These are phyloP conservation scores for Mentha longifolia DNA, from an alignment of 257 asterid species.

Conservation along the genomic window DNA sequence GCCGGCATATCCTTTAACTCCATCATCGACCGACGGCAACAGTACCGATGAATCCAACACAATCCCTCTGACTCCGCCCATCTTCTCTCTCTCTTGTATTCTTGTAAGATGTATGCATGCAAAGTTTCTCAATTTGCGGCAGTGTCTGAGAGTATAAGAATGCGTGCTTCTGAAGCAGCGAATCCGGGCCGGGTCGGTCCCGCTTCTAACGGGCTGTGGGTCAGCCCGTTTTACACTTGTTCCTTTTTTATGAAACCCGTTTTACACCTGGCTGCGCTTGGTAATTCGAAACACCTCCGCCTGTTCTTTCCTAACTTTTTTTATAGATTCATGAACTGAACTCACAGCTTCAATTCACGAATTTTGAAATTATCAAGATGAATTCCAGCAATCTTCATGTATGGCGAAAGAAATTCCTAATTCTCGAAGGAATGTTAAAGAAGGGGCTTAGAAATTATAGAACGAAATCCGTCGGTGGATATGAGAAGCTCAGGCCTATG, in stretches of 20 bases:
- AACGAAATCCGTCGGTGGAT: conserved; percentile 43
- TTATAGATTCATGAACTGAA: no score
- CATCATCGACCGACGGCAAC: conserved; percentile 41
- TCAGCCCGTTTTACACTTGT: background rate
- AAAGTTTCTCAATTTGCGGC: background rate
- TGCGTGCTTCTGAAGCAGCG: conserved; percentile 37
- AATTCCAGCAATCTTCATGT: conserved; percentile 31
- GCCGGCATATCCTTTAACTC: conserved; percentile 33
- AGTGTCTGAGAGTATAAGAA: background rate
- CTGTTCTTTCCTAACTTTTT: no score
- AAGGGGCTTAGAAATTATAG: conserved; percentile 47
- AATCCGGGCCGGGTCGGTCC: background rate
- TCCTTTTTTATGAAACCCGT: no score
- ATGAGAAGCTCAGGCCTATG: conserved; percentile 77
- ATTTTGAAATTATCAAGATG: conserved; percentile 30
- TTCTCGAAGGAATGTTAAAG: conserved; percentile 31
- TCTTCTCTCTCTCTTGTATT: conserved; percentile 20
- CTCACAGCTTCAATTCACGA: no score
- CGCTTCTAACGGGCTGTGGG: no score
- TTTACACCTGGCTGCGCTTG: no score
- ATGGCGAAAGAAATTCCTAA: conserved; percentile 29
- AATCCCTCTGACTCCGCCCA: conserved; percentile 67
- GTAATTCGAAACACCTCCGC: no score
- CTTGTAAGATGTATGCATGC: conserved; percentile 27
- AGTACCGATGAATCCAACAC: conserved; percentile 62